Percentiles rank a stretch among this genome's conserved stretches.
These are phyloP conservation scores for Umbelopsis ramanniana DNA, from an alignment of 192 early-diverging fungal genomes.

Conservation along the genomic window DNA sequence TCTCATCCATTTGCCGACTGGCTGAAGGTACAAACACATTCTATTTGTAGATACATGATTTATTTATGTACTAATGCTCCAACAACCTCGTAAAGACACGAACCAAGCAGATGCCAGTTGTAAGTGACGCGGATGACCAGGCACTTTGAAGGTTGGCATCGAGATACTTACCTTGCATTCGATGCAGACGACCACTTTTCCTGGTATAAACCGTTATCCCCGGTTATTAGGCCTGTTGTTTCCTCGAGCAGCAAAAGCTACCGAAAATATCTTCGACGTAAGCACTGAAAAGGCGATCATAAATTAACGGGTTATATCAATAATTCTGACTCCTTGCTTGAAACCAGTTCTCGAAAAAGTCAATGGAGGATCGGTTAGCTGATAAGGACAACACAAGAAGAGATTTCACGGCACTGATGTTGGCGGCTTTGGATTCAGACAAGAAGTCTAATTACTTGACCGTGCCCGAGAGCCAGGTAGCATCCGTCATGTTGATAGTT, in stretches of 20 bases:
- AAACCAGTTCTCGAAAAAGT: neutral
- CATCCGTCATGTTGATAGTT: constrained; percentile 21
- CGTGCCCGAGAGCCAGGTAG: neutral
- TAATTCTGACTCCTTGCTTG: no score
- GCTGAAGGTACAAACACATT: neutral
- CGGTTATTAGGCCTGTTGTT: neutral
- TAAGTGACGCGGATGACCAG: neutral
- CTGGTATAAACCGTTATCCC: neutral
- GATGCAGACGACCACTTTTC: neutral
- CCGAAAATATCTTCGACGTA: neutral
- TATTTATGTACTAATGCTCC: neutral
- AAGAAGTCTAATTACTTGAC: constrained; percentile 9
- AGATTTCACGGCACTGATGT: neutral
- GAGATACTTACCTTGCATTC: neutral
- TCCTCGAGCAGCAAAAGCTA: neutral
- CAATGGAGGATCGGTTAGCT: neutral
- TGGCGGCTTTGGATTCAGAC: neutral
- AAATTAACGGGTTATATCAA: no score
- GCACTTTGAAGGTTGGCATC: neutral
- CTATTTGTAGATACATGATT: neutral
- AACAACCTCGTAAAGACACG: neutral
- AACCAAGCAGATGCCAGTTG: neutral
- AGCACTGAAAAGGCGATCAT: neutral
- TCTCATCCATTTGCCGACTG: neutral
- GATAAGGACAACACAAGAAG: neutral